Evolutionary conservation across 441 rosid genomes (phyloP).

Genomic region (Gossypium laxum): DNA sequence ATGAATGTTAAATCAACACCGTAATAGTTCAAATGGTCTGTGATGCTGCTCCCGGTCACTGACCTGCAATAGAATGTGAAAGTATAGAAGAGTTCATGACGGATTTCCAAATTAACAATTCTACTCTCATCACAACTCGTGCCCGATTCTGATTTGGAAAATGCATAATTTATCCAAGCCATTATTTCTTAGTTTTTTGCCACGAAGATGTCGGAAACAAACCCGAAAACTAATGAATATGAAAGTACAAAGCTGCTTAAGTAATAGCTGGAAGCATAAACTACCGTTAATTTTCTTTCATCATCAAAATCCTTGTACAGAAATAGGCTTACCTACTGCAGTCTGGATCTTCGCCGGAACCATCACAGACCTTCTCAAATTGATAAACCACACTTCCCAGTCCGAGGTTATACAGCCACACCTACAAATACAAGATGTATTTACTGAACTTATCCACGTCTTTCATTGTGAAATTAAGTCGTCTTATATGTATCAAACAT

Average conservation of each 20-base stretch:
- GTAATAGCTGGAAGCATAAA: neutral
- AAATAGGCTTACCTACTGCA: slow-evolving; percentile 54
- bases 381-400: slow-evolving; percentile 44
- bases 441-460: neutral
- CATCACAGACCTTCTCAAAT: slow-evolving; percentile 71
- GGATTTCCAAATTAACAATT: neutral
- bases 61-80: slow-evolving; percentile 40
- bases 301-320: neutral
- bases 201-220: neutral
- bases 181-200: neutral
- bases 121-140: neutral
- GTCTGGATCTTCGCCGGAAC: slow-evolving; percentile 75
- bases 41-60: slow-evolving; percentile 58
- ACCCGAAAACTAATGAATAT: neutral
- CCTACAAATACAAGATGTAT: slow-evolving; percentile 31
- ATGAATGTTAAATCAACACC: slow-evolving; percentile 54
- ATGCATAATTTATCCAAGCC: neutral
- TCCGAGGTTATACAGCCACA: slow-evolving; percentile 64
- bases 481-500: neutral
- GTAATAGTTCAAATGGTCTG: slow-evolving; percentile 67
- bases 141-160: neutral
- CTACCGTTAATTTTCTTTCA: neutral
- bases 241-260: neutral
- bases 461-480: neutral
- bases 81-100: neutral